Conservation (phyloP, 192 early-diverging fungal genomes). For the Backusella psychrophila region DNA sequence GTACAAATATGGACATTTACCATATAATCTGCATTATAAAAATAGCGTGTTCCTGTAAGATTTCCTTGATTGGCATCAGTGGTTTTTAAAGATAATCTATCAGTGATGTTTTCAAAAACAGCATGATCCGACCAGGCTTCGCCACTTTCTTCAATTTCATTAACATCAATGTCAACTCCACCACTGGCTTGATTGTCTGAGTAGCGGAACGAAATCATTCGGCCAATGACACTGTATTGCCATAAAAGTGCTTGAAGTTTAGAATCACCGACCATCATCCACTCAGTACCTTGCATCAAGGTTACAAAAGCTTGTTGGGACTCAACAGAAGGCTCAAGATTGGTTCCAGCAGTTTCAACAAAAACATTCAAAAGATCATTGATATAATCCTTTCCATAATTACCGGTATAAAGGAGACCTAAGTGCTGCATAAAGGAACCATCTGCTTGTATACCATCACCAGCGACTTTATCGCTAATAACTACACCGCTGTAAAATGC, state of each 20-base stretch:
- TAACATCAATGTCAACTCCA: slow-evolving; percentile 15
- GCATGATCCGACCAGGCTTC: slow-evolving; percentile 17
- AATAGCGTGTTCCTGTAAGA: slow-evolving; percentile 11
- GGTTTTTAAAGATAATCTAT: not conserved
- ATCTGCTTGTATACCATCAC: slow-evolving; percentile 25
- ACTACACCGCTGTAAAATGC: slow-evolving; percentile 12
- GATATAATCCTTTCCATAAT: slow-evolving; percentile 29
- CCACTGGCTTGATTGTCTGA: not conserved
- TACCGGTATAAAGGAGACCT: slow-evolving; percentile 21
- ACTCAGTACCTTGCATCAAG: slow-evolving; percentile 24
- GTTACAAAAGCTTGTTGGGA: slow-evolving; percentile 10
- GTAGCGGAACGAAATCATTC: slow-evolving; percentile 20
- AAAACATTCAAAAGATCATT: slow-evolving; percentile 17
- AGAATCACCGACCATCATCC: slow-evolving; percentile 27
- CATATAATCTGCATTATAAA: slow-evolving; percentile 21
- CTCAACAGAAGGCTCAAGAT: not conserved
- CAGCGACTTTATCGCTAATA: not conserved
- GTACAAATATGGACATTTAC: not conserved
- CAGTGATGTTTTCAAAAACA: slow-evolving; percentile 3
- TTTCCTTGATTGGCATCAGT: not conserved
- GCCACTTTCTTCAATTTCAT: slow-evolving; percentile 3
- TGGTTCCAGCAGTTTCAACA: slow-evolving; percentile 16
- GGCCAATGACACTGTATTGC: slow-evolving; percentile 26
- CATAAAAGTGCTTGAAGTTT: slow-evolving; percentile 4
- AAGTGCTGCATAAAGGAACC: slow-evolving; percentile 28